A percentile compares a stretch with the other conserved stretches of the same genome.
Evolutionary conservation across 345 rosid genomes (phyloP).

Genomic region (Abelmoschus esculentus): DNA sequence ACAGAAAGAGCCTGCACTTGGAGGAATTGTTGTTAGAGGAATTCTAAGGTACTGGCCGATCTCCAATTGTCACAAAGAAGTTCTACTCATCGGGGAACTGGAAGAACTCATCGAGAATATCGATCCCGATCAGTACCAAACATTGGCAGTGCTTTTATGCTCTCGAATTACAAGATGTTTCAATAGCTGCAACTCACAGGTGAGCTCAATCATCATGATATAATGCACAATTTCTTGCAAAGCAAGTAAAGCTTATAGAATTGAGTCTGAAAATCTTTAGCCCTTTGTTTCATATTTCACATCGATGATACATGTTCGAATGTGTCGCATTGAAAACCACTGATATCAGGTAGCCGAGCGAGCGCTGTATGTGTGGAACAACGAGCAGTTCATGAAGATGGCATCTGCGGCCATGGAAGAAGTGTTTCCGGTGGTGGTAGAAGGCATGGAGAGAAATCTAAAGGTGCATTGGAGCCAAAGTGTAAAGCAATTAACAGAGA

Average conservation of each 20-base stretch:
- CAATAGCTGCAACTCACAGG: constrained; percentile 58
- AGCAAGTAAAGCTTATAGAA: background rate
- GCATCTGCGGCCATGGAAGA: constrained; percentile 39
- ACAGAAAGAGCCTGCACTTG: constrained; percentile 35
- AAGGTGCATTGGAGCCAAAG: constrained; percentile 57
- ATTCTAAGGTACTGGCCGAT: constrained; percentile 58
- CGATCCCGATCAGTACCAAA: constrained; percentile 51
- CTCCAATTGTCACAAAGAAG: constrained; percentile 49
- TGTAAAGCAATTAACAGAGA: constrained; percentile 50
- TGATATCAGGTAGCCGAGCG: constrained; percentile 48
- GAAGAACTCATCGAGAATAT: constrained; percentile 51
- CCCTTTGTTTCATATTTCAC: background rate
- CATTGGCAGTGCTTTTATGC: constrained; percentile 45
- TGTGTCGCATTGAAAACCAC: background rate
- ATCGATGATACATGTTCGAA: no score
- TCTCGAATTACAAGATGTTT: constrained; percentile 35
- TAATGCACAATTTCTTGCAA: background rate
- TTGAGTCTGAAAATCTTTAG: background rate
- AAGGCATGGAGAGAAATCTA: constrained; percentile 55
- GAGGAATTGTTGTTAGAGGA: constrained; percentile 40
- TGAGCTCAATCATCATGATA: background rate
- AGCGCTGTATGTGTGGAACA: constrained; percentile 56
- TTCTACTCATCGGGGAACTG: constrained; percentile 44
- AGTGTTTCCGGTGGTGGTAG: constrained; percentile 45
- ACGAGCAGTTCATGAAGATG: constrained; percentile 57